These are phyloP conservation scores for Tolypocladium amazonense DNA, from an alignment of 2,329 filamentous ascomycete species.

Conservation along the genomic window DNA sequence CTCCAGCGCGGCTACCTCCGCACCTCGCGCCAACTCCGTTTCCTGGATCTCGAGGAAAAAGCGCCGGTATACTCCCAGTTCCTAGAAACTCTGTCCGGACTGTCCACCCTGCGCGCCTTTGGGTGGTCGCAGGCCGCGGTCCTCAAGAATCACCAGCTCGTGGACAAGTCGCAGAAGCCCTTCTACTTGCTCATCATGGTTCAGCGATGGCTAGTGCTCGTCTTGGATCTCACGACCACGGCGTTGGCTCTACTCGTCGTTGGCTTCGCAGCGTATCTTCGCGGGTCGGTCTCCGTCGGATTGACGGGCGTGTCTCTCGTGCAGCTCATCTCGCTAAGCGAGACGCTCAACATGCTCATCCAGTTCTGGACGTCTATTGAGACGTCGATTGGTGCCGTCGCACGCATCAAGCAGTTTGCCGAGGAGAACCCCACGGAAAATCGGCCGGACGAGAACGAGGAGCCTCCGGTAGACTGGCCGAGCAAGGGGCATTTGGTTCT, in stretches of 20 bases:
- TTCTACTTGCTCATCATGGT: constrained; percentile 46
- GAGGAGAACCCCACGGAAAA: constrained; percentile 17
- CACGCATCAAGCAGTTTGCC: constrained; percentile 20
- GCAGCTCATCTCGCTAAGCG: constrained; percentile 20
- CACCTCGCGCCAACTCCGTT: constrained; percentile 30
- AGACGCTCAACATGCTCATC: constrained; percentile 21
- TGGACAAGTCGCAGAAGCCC: constrained; percentile 44
- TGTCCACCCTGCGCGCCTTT: constrained; percentile 22
- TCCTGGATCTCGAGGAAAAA: constrained; percentile 31
- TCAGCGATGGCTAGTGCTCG: constrained; percentile 45
- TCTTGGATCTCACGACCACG: constrained; percentile 37
- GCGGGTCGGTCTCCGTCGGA: constrained; percentile 15
- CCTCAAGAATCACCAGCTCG: constrained; percentile 31
- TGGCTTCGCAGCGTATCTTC: constrained; percentile 28
- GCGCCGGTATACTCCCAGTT: constrained; percentile 28
- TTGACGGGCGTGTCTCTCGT: constrained; percentile 21
- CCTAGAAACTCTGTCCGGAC: constrained; percentile 34
- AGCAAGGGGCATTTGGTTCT: constrained; percentile 16
- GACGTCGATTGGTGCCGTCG: constrained; percentile 24
- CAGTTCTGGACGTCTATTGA: constrained; percentile 25
- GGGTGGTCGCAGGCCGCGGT: constrained; percentile 27
- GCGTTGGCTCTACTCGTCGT: constrained; percentile 36
- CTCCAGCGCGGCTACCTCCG: constrained; percentile 30
- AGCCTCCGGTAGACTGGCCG: constrained; percentile 18
- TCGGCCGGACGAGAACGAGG: constrained; percentile 6